Percentiles rank a stretch among this genome's conserved stretches.
Evolutionary conservation across 371 early-diverging fungal species (phyloP).

Genomic region (Mucor saturninus): DNA sequence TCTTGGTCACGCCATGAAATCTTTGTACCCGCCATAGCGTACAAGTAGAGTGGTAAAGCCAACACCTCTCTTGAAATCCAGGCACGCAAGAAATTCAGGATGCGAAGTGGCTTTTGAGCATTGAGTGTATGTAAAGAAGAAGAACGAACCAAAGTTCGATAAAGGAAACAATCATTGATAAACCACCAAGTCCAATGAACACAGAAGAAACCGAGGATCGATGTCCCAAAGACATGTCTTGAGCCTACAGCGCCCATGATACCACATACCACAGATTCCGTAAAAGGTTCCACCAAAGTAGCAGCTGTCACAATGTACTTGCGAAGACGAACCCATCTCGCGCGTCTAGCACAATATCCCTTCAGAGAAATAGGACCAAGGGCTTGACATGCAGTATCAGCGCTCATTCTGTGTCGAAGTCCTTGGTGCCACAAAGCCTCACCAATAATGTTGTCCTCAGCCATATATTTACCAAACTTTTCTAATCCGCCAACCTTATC

Average conservation of each 20-base stretch:
- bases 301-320: constrained; percentile 89
- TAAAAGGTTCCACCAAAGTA: constrained; percentile 89
- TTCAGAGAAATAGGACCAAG: constrained; percentile 71
- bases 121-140: constrained; percentile 26
- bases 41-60: constrained; percentile 83
- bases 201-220: constrained; percentile 57
- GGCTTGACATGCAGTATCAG: constrained; percentile 84
- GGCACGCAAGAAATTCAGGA: constrained; percentile 49
- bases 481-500: constrained; percentile 82
- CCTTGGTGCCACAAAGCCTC: constrained; percentile 84
- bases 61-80: constrained; percentile 82
- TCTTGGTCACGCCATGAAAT: constrained; percentile 87
- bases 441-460: constrained; percentile 95
- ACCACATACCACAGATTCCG: constrained; percentile 86
- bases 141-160: constrained; percentile 49
- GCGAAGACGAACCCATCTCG: constrained; percentile 91
- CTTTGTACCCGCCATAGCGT: constrained; percentile 79
- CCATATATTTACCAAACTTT: constrained; percentile 87
- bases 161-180: constrained; percentile 65
- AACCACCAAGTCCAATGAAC: constrained; percentile 81
- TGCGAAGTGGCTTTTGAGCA: constrained; percentile 15
- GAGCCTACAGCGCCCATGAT: constrained; percentile 71
- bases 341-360: constrained; percentile 83
- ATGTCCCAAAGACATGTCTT: constrained; percentile 47
- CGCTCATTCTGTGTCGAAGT: constrained; percentile 82